These are phyloP conservation scores for Saccharomyces kudriavzevii DNA, from an alignment of 805 yeast genomes.

Conservation along the genomic window DNA sequence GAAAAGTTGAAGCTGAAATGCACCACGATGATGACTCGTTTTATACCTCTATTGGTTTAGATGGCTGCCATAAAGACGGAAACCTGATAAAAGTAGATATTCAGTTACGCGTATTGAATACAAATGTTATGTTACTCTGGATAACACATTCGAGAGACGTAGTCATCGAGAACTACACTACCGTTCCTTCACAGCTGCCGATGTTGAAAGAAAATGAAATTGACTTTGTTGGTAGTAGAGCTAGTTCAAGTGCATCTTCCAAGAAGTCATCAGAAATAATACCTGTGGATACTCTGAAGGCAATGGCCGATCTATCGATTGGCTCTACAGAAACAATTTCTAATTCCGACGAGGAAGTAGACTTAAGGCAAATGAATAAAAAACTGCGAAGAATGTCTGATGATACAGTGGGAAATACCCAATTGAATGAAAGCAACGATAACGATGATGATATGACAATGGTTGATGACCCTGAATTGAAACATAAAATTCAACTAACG, in stretches of 20 bases:
- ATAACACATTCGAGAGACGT: constrained; percentile 61
- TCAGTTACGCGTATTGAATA: constrained; percentile 63
- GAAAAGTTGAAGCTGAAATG: constrained; percentile 47
- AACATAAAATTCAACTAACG: constrained; percentile 17
- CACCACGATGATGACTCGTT: constrained; percentile 38
- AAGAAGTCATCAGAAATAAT: constrained; percentile 12
- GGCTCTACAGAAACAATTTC: constrained; percentile 1
- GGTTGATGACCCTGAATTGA: constrained; percentile 7
- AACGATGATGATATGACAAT: not conserved
- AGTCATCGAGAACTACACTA: constrained; percentile 21
- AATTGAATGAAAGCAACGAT: not conserved
- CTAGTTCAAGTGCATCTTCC: constrained; percentile 16
- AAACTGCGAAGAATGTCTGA: not conserved
- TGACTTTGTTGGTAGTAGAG: constrained; percentile 14
- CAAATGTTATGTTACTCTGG: constrained; percentile 65
- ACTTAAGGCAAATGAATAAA: not conserved
- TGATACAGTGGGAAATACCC: not conserved
- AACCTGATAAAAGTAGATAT: constrained; percentile 59
- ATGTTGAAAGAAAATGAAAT: constrained; percentile 30
- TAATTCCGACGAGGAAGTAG: not conserved
- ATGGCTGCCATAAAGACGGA: constrained; percentile 65
- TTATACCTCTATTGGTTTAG: constrained; percentile 56
- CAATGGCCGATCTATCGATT: constrained; percentile 2
- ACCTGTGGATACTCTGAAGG: constrained; percentile 10
- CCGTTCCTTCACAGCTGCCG: constrained; percentile 31